Evolutionary conservation across 2,329 filamentous ascomycete species (phyloP).

Genomic region (Dichotomopilus funicola): DNA sequence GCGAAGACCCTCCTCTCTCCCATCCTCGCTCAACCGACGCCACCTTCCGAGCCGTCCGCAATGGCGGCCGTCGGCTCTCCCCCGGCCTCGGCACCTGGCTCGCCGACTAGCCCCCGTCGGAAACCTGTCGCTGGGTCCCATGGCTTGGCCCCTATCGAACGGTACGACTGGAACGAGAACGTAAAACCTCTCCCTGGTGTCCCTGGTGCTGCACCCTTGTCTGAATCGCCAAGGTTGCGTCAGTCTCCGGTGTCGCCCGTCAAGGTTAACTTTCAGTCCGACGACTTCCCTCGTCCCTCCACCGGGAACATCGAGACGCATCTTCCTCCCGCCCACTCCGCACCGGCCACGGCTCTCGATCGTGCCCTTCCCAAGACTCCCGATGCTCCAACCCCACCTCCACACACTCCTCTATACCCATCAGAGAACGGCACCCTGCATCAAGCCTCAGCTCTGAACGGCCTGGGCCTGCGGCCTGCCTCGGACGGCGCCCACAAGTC

Average conservation of each 20-base stretch:
- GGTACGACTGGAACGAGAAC: conserved; percentile 29
- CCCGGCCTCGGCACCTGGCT: conserved; percentile 23
- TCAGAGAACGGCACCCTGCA: conserved; percentile 12
- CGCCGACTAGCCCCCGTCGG: conserved; percentile 26
- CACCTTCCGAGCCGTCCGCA: conserved; percentile 14
- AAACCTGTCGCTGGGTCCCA: conserved; percentile 34
- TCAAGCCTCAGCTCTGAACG: conserved; percentile 6
- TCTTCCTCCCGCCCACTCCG: conserved; percentile 11
- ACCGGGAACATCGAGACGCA: conserved; percentile 45
- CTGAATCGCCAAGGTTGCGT: conserved; percentile 40
- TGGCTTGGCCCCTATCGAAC: conserved; percentile 28
- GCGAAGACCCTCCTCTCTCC: conserved; percentile 9
- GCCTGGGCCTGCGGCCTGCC: conserved; percentile 6
- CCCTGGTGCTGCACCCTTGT: conserved; percentile 8
- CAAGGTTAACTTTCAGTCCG: conserved; percentile 46
- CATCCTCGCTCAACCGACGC: conserved; percentile 2
- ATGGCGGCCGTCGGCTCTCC: conserved; percentile 30
- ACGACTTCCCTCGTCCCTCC: conserved; percentile 47
- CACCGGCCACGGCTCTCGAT: conserved; percentile 19
- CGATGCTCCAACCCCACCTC: conserved; percentile 33
- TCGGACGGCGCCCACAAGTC: conserved; percentile 12
- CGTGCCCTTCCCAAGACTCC: conserved; percentile 31
- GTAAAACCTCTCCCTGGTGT: conserved; percentile 27
- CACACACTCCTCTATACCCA: conserved; percentile 28
- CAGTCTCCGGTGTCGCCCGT: conserved; percentile 51